These are phyloP conservation scores for Pistacia vera DNA, from an alignment of 345 rosid genomes.

Conservation along the genomic window DNA sequence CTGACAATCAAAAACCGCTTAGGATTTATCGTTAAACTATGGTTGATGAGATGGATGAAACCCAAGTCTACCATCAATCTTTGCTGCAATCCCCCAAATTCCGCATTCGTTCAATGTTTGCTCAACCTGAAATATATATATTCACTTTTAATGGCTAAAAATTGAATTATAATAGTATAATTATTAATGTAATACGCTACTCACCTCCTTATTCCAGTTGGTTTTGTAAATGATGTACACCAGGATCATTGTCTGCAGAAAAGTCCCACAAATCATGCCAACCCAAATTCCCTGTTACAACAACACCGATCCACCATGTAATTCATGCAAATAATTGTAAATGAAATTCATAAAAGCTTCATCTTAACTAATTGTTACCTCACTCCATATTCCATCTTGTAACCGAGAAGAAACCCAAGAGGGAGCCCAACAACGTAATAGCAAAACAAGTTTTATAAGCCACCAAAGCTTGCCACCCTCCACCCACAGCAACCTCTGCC, in stretches of 20 bases:
- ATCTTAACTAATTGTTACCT: constrained; percentile 39
- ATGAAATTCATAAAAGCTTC: no score
- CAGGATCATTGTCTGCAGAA: constrained; percentile 78
- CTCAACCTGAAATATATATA: constrained; percentile 54
- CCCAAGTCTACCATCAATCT: not conserved
- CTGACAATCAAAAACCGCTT: no score
- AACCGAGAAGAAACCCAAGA: constrained; percentile 82
- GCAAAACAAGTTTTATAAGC: constrained; percentile 84
- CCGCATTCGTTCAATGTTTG: constrained; percentile 74
- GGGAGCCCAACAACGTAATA: constrained; percentile 76
- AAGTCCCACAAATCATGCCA: constrained; percentile 91
- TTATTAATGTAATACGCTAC: not conserved
- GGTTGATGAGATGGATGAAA: not conserved
- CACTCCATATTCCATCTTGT: constrained; percentile 63
- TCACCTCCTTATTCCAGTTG: constrained; percentile 87
- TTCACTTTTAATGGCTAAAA: not conserved
- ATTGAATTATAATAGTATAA: not conserved
- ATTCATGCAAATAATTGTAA: no score
- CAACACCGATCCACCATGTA: not conserved
- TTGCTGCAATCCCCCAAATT: constrained; percentile 49
- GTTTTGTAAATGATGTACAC: constrained; percentile 59
- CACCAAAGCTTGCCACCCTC: constrained; percentile 95
- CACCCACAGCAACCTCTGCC: constrained; percentile 89
- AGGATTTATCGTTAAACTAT: no score
- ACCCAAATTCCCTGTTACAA: constrained; percentile 83